Evolutionary conservation across 805 yeast genomes (phyloP).

Genomic region (Starmerella vitae): DNA sequence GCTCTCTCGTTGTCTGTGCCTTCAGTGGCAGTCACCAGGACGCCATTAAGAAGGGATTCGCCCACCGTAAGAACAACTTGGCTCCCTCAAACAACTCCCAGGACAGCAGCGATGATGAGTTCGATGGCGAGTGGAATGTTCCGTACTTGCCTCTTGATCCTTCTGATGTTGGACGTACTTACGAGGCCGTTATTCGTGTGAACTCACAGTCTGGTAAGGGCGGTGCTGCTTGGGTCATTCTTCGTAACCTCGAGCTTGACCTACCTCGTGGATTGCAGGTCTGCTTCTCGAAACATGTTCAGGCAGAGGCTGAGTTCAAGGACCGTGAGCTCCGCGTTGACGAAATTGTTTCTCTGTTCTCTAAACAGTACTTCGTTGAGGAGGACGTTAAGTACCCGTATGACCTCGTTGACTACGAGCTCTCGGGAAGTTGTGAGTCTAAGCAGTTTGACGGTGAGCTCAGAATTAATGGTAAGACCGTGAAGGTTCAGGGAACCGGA

Average conservation of each 20-base stretch:
- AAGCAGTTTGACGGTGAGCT: conserved; percentile 20
- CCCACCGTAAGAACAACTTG: conserved; percentile 32
- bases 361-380: conserved; percentile 39
- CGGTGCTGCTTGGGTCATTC: conserved; percentile 78
- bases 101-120: conserved; percentile 21
- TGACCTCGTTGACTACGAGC: conserved; percentile 32
- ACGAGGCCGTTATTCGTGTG: conserved; percentile 82
- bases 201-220: conserved; percentile 84
- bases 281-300: conserved; percentile 59
- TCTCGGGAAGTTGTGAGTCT: conserved; percentile 36
- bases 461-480: conserved; percentile 31
- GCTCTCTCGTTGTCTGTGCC: conserved; percentile 70
- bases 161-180: conserved; percentile 71
- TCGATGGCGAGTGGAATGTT: conserved; percentile 42
- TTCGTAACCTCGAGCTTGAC: conserved; percentile 62
- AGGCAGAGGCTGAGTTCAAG: conserved; percentile 49
- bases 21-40: conserved; percentile 81
- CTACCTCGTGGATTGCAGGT: conserved; percentile 71
- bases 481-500: conserved; percentile 45
- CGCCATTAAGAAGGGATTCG: conserved; percentile 74
- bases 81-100: conserved; percentile 20
- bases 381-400: conserved; percentile 31
- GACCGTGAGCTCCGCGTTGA: conserved; percentile 57
- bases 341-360: conserved; percentile 56
- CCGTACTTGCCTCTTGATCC: conserved; percentile 82